Evolutionary conservation across 257 asterid genomes (phyloP), one percentile per base, ranked within the genome.

Genomic region (Fraxinus excelsior): DNA sequence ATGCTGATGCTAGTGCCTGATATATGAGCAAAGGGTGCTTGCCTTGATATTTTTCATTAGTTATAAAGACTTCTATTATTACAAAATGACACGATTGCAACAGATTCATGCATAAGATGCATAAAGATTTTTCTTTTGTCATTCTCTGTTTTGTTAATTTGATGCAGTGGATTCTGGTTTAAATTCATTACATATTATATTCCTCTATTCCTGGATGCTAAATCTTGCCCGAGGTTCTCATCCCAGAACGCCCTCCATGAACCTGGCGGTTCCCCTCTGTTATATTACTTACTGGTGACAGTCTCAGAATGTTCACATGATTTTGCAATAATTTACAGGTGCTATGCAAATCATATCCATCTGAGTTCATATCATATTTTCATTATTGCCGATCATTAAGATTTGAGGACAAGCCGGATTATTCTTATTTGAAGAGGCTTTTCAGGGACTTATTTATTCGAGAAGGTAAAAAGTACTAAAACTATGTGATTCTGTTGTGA

Each of bases 321-420:
- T 62, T n/a, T 62, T 25, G 68, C 35, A 23, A 62, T 62, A 2
- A n/a, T n/a, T 26, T 62, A 23, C 69, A 79, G 82, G 74, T 46
- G 62, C 82, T 79, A 35, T 79, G 82, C 82, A 79, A 79, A 79
- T 79, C 82, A 32, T 79, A 79, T 74, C 82, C 82, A 2, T 79
- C 82, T 34, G 82, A 79, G 69, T 79, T 79, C 68, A 66, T 79
- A 42, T 79, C 82, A 21, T 79, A 79, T 70, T 79, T 79, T 64
- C 82, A 79, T 25, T 79, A 79, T 34, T 79, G 82, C 60, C 78
- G 82, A 66, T 79, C 82, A 49, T 73, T 79, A 65, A 73, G 82
- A 66, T 79, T 79, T 73, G 82, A 79, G 69, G 82, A 79, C 65
- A 79, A 67, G 74, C 82, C 82, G 13, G 82, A 72, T 66, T 79